A percentile compares a stretch with the other conserved stretches of the same genome.
phyloP scores from a whole-genome alignment of 208 protist species.

The Histomonas meleagridis region DNA sequence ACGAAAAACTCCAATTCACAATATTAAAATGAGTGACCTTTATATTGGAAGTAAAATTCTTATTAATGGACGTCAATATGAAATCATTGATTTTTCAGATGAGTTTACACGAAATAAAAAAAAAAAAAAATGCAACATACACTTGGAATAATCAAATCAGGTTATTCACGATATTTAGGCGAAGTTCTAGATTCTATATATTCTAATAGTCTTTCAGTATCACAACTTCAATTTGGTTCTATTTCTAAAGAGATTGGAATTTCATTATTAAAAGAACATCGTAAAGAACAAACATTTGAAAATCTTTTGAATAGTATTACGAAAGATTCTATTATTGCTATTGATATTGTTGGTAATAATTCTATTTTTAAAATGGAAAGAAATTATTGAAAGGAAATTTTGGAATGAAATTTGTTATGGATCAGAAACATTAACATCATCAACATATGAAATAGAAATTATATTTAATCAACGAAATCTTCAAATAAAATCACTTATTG shows the following conservation, averaged over 20 bases:
- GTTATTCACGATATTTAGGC: neutral
- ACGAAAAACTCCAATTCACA: neutral
- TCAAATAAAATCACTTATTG: neutral
- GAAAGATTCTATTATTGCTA: neutral
- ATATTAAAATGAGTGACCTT: neutral
- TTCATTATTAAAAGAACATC: constrained; percentile 27
- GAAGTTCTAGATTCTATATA: neutral
- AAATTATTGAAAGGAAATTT: constrained; percentile 34
- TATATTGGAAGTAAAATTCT: constrained; percentile 17
- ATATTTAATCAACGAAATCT: neutral
- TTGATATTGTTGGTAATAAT: neutral
- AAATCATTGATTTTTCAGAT: constrained; percentile 1
- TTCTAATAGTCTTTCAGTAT: neutral
- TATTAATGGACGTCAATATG: constrained; percentile 27
- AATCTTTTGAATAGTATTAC: neutral
- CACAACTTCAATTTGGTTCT: neutral
- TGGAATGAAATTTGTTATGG: too few species aligned
- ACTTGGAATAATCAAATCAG: neutral
- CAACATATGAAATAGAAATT: neutral
- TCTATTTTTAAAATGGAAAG: constrained; percentile 1
- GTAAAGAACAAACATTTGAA: constrained; percentile 4
- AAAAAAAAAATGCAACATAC: neutral
- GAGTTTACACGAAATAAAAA: neutral
- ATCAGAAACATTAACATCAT: constrained; percentile 2
- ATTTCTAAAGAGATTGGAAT: neutral